Evolutionary conservation across 176 grass and related monocot species (phyloP), one percentile per base, ranked within the genome.

Genomic region (Triticum timopheevii): DNA sequence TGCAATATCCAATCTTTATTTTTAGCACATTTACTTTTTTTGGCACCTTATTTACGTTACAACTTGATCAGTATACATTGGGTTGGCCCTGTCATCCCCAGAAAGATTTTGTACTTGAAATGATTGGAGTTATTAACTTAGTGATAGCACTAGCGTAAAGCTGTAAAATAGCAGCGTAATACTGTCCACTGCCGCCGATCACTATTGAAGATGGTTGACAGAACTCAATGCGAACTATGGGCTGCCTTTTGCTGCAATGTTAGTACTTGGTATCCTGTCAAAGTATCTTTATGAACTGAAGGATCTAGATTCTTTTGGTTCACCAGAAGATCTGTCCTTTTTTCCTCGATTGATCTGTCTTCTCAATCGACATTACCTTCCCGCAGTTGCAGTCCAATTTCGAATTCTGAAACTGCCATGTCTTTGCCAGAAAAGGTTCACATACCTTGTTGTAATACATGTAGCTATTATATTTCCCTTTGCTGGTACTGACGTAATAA

Each of bases 1-100:
- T 98, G 36, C 80, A 49, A 85, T 61, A 77, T 73, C 77, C 9
- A 4, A 36, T 40, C 54, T 71, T 9, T 39, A 50, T 78, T 73
- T 69, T 44, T 83, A 40, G 13, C 2, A 25, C 6, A 17, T 52
- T 17, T 58, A 20, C 54, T 58, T 58, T 71, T 71, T 70, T 24
- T 83, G 28, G 13, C 2, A 25, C 6, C 33, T 77, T 61, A 82
- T 90, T 78, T 78, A 56, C 80, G 59, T n/a, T 80, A 75, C 2
- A 0, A 50, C 40, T 59, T 59, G 25, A 54, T 45, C 13, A 34
- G 50, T 49, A 38, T 49, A 38, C 25, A 75, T 73, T 75, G 20
- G 47, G 45, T 24, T 69, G 3, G 16, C 27, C 13, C 76, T 80
- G n/a, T 62, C n/a, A 76, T 40, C 36, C 35, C 73, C 19, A 34